Percentiles rank a stretch among this genome's conserved stretches.
Conservation (phyloP, 2,329 filamentous ascomycete species). For the Diaporthe longicolla region DNA sequence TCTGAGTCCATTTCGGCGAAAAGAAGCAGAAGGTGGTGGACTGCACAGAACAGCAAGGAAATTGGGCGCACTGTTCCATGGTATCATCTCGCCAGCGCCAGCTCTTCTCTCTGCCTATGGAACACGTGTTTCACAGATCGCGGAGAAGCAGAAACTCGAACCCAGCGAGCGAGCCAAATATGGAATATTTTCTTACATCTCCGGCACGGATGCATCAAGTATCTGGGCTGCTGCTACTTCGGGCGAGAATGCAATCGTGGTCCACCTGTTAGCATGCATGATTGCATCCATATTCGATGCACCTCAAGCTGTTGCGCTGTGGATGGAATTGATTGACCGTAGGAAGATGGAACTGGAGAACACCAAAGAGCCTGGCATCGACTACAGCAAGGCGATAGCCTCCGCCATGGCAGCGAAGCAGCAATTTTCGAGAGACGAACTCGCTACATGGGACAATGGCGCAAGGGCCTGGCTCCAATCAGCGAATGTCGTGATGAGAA, state of each 20-base stretch:
- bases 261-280: slow-evolving; percentile 54
- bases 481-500: slow-evolving; percentile 46
- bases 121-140: neutral
- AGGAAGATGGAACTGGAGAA: slow-evolving; percentile 32
- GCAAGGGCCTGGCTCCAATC: slow-evolving; percentile 51
- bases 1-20: neutral
- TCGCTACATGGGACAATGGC: slow-evolving; percentile 51
- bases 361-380: neutral
- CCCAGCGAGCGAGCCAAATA: neutral
- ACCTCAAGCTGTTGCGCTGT: slow-evolving; percentile 49
- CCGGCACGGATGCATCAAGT: slow-evolving; percentile 50
- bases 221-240: slow-evolving; percentile 53
- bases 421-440: slow-evolving; percentile 45
- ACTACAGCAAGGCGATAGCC: neutral
- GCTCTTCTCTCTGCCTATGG: neutral
- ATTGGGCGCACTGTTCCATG: neutral
- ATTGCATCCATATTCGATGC: slow-evolving; percentile 48
- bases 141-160: neutral
- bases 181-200: neutral
- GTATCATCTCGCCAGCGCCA: neutral
- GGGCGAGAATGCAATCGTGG: slow-evolving; percentile 46
- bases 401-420: neutral
- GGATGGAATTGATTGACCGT: slow-evolving; percentile 49
- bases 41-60: neutral
- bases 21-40: neutral